These are phyloP conservation scores for Skeletonema menzelii DNA, from an alignment of 108 stramenopile genomes.

Conservation along the genomic window DNA sequence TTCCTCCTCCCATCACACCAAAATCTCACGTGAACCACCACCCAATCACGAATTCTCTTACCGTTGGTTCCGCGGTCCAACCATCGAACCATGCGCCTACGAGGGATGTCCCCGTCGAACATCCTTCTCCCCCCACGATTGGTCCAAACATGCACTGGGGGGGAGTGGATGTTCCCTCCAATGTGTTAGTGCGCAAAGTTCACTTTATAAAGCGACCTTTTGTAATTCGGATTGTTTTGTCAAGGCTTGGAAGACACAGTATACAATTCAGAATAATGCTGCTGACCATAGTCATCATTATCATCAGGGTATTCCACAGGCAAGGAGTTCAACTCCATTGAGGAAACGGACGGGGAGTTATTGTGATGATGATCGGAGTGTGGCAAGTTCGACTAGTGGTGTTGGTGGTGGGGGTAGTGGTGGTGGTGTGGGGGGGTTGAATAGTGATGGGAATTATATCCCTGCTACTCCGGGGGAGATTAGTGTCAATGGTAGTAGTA, in stretches of 20 bases:
- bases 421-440: too few species aligned
- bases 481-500: slow-evolving; percentile 7
- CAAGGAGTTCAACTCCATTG: slow-evolving; percentile 26
- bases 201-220: slow-evolving; percentile 80
- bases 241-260: slow-evolving; percentile 89
- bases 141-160: slow-evolving; percentile 83
- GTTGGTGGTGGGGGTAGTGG: too few species aligned
- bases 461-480: slow-evolving; percentile 63
- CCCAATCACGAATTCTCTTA: slow-evolving; percentile 84
- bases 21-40: slow-evolving; percentile 81
- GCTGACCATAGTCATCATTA: neutral
- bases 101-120: slow-evolving; percentile 83
- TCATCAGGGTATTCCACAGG: slow-evolving; percentile 11
- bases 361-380: slow-evolving; percentile 45
- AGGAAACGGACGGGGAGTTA: slow-evolving; percentile 25
- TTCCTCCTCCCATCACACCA: slow-evolving; percentile 57
- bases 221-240: slow-evolving; percentile 89
- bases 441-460: slow-evolving; percentile 26
- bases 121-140: slow-evolving; percentile 89
- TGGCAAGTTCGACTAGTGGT: slow-evolving; percentile 23
- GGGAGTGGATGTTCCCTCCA: slow-evolving; percentile 79
- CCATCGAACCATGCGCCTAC: slow-evolving; percentile 75
- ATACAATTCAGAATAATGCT: slow-evolving; percentile 67
- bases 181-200: slow-evolving; percentile 82
- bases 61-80: slow-evolving; percentile 85